Conservation (phyloP, 768 basidiomycete species). For the Leccinum barrowsii region DNA sequence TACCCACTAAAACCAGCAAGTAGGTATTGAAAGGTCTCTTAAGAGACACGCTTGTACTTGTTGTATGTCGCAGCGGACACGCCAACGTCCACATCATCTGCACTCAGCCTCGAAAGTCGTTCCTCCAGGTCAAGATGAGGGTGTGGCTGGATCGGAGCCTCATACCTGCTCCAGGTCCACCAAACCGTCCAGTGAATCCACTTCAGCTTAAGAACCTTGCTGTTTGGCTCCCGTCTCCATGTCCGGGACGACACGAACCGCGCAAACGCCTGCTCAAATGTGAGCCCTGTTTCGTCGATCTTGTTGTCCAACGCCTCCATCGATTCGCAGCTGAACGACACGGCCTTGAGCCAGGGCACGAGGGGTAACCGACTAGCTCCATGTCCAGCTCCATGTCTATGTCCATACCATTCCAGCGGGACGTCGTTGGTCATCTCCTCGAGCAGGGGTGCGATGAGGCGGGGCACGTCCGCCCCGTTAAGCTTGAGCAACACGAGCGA, state of each 20-base stretch:
- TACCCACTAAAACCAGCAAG: conserved; percentile 13
- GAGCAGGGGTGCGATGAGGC: conserved; percentile 21
- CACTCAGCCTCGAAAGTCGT: conserved; percentile 21
- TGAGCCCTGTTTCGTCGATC: conserved; percentile 24
- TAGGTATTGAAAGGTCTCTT: not conserved
- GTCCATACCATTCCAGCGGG: conserved; percentile 13
- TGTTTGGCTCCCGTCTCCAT: conserved; percentile 15
- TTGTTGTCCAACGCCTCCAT: conserved; percentile 17
- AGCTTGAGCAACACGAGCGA: conserved; percentile 29
- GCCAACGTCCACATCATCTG: conserved; percentile 27
- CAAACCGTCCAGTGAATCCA: conserved; percentile 34
- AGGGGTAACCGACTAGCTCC: conserved; percentile 12
- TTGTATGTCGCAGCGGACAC: conserved; percentile 30
- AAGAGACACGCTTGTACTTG: conserved; percentile 32
- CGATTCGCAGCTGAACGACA: conserved; percentile 31
- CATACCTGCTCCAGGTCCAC: conserved; percentile 27
- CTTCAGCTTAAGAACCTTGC: conserved; percentile 27
- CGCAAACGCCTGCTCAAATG: conserved; percentile 26
- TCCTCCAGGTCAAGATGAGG: conserved; percentile 24
- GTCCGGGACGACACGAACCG: conserved; percentile 26
- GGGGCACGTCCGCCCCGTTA: conserved; percentile 25
- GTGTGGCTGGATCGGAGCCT: conserved; percentile 18
- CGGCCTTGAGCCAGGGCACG: conserved; percentile 28
- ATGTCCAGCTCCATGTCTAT: not conserved
- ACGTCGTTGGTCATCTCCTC: conserved; percentile 21